phyloP scores from a whole-genome alignment of 345 rosid genomes.

The Psidium friedrichsthalianum region DNA sequence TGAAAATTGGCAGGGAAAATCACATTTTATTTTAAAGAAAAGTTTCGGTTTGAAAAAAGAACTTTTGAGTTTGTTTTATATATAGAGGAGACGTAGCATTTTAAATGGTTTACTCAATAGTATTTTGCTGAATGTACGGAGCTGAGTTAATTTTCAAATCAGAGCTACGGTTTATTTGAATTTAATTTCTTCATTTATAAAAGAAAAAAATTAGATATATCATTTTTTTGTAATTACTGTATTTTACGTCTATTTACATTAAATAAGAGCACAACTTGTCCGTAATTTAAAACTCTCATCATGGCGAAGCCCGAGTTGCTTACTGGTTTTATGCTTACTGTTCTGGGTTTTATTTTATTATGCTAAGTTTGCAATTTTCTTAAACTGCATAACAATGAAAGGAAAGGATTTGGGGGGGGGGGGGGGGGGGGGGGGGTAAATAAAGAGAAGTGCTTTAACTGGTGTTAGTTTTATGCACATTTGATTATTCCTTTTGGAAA shows the following conservation, averaged over 20 bases:
- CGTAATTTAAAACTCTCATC: not conserved
- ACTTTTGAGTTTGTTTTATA: not conserved
- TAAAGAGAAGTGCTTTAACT: not conserved
- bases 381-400: not conserved
- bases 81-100: not conserved
- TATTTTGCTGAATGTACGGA: not conserved
- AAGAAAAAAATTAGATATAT: not conserved
- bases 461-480: not conserved
- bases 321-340: not conserved
- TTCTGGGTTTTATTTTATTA: not conserved
- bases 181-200: not conserved
- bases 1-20: not conserved
- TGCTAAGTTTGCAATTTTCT: not conserved
- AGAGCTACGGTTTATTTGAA: not conserved
- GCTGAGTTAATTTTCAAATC: not conserved
- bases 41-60: not conserved
- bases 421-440: not conserved
- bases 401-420: too few relatives aligned
- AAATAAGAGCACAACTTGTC: not conserved
- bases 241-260: not conserved
- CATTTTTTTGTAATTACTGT: not conserved
- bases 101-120: not conserved
- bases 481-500: not conserved
- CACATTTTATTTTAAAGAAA: not conserved
- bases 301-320: not conserved